Evolutionary conservation across 805 yeast species (phyloP), one percentile per base, ranked within the genome.

Genomic region (Lipomyces yamadae): DNA sequence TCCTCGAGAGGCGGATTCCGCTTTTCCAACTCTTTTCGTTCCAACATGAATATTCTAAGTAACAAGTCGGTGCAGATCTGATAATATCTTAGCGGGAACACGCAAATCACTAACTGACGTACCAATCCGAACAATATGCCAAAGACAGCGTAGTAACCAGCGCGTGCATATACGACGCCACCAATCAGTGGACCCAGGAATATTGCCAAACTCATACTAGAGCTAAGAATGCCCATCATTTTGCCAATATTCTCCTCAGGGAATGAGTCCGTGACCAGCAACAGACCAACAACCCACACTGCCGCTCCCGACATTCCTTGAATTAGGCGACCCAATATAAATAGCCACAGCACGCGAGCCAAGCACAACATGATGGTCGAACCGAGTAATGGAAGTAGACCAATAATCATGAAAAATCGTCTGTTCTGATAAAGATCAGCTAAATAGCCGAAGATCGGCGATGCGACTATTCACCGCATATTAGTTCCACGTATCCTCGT

Each of bases 201-300:
- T 7, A 68, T 68, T 10, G 78, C 80, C 48, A 77, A 30, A 30
- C 76, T 69, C 66, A 75, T 65, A 3, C 74, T 76, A 30, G 73
- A 63, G n/a, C 75, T 74, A 2, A 77, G 77, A 60, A 72, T 68
- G 29, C 78, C 74, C 74, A 77, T 68, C 30, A 69, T 62, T 29
- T 72, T 67, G 30, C 77, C 80, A 11, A 77, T 60, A 15, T 73
- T 65, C 15, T 74, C 74, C 10, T 73, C 72, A 7, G 73, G 68
- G 8, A 75, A 76, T 1, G 75, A 72, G 60, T 77, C 72, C 11
- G 74, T 70, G 11, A 77, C 53, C 34, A 77, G 71, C 3, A 80
- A 78, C 56, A 78, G 63, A 3, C 80, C 80, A 7, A 75, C 78
- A 1, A 76, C 72, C 80, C 80, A 77, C 29, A 77, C 78, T 4